Conservation (phyloP, 176 grass and related monocot genomes). For the Pharus latifolius region DNA sequence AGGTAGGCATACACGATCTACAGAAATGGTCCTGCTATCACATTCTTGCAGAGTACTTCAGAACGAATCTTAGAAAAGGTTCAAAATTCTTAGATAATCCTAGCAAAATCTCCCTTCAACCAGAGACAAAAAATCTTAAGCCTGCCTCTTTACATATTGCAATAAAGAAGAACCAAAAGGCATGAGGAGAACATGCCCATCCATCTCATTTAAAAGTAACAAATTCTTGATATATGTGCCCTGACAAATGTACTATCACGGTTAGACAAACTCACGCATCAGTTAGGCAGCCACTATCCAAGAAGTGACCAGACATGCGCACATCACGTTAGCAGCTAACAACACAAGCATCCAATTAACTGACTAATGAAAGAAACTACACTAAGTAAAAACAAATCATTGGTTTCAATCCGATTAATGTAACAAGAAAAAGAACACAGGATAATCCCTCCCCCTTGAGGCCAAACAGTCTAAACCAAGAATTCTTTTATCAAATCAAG, state of each 20-base stretch:
- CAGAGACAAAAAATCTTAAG: not conserved
- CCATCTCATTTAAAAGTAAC: not conserved
- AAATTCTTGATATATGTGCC: not conserved
- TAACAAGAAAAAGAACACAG: too few relatives aligned
- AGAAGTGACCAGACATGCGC: not conserved
- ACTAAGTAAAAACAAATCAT: too few relatives aligned
- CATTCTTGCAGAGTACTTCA: slow-evolving; percentile 12
- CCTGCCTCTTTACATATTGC: not conserved
- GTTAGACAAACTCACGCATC: not conserved
- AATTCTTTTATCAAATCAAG: too few relatives aligned
- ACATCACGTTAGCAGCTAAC: not conserved
- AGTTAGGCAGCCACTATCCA: not conserved
- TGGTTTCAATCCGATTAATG: too few relatives aligned
- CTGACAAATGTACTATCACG: not conserved
- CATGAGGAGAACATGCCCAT: not conserved
- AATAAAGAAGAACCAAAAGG: not conserved
- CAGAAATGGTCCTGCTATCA: slow-evolving; percentile 12
- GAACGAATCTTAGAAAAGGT: not conserved
- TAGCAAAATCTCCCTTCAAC: not conserved
- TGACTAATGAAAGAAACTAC: not conserved
- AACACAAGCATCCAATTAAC: not conserved
- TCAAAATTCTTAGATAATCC: not conserved
- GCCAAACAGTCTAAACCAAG: too few relatives aligned
- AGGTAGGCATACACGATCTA: not conserved
- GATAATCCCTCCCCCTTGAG: too few relatives aligned